Evolutionary conservation across 2,329 filamentous ascomycete species (phyloP), one percentile per base, ranked within the genome.

Genomic region (Diplodia intermedia): DNA sequence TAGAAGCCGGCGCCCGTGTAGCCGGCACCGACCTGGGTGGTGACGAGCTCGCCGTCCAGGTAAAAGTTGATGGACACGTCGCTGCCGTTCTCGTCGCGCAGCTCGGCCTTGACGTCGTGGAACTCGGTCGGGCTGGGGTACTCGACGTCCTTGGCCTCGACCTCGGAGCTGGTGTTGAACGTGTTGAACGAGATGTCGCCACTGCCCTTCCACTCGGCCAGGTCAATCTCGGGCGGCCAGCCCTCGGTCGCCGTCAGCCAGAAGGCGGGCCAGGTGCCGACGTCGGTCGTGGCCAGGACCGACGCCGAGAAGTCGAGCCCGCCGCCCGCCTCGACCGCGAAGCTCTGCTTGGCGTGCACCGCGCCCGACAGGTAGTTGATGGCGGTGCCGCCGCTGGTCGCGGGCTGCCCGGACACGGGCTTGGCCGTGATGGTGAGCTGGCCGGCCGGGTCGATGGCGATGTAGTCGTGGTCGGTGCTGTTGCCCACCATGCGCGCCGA

Each of bases 141-240:
- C 0, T 74, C 74, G 7, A 86, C 81, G 70, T 88, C 81, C 50
- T 79, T 77, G 49, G 83, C 80, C 3, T 79, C 74, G 2, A 86
- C 81, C 54, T 82, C 73, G 4, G 78, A 82, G 38, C 81, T 82
- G 1, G 83, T 83, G 71, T 84, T 83, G 73, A 85, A 85, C 1
- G 85, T 87, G 71, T 87, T 87, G 77, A 87, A 87, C 38, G 80
- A 83, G 69, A 86, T 84, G 72, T 85, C 83, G 18, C 85, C 85
- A n/a, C n/a, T n/a, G n/a, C n/a, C 86, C 73, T 88, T 88, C 86
- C 86, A 88, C 75, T 88, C 86, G 1, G 86, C 86, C 76, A 88
- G 81, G 72, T 88, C 86, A 67, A 88, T 82, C 80, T 88, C 86
- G 0, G 86, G 86, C 18, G 86, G 86, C 86, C 86, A 88, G 0